Base-by-base conservation (phyloP, 225 moss, liverwort and hornwort genomes). In the Bryum argenteum region DNA sequence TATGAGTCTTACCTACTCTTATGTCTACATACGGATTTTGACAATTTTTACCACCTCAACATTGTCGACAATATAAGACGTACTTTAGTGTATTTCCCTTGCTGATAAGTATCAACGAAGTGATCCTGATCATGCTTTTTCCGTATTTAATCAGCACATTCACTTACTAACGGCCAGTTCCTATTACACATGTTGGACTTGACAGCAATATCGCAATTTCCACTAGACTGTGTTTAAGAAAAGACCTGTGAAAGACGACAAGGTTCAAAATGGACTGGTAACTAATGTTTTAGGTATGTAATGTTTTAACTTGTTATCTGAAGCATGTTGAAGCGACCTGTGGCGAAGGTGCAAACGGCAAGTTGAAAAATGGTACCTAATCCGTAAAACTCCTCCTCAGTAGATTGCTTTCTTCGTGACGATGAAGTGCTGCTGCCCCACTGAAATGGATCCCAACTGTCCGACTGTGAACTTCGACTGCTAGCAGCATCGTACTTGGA, bases 361-460 rank as follows among this genome's bases (percentile, higher is more conserved):
- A 5, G 28, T 62, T 62, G 5, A 64, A 58, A 45, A 73, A 52
- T 20, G 24, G 66, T 85, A 92, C 94, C 87, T 16, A 98, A 73
- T 69, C 94, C 92, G 63, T 98, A 92, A 26, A 94, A 94, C 43
- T 92, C 90, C 74, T 93, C 88, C 56, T 72, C 78, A 17, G 77
- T 22, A 51, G 84, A 23, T 74, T 61, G 75, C 52, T 80, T 84
- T 48, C 74, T 78, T 62, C 78, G 48, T 45, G 88, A 70, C 14
- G 83, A 78, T 44, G 82, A 81, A 48, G 78, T 54, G 43, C 63
- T 43, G 61, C 67, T 71, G 28, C 86, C 83, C 94, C 91, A 88
- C 40, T 78, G 83, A 71, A 91, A 89, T 40, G 98, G 92, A 66
- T 94, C 92, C 94, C 94, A 94, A 51, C 87, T 75, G 63, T 82